Evolutionary conservation across 495 filamentous ascomycete species (phyloP).

Genomic region (Hypoxylon rickii): DNA sequence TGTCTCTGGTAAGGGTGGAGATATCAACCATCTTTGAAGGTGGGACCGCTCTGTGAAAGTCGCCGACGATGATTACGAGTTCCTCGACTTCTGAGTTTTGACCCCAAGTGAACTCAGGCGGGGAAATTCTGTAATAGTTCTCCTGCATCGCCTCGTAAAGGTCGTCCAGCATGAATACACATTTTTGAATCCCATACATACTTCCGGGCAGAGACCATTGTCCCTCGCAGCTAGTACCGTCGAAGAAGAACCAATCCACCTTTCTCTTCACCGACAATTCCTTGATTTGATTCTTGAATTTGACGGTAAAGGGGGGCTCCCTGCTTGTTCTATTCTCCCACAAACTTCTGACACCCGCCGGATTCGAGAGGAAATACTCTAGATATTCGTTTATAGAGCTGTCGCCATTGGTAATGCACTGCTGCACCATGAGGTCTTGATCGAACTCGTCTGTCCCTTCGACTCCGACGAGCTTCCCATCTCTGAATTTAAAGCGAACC

Average conservation of each 20-base stretch:
- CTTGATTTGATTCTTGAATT: neutral
- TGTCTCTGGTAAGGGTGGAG: neutral
- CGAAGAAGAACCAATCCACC: constrained; percentile 23
- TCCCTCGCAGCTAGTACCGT: neutral
- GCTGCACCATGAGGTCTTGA: no score
- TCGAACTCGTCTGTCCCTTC: neutral
- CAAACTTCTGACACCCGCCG: no score
- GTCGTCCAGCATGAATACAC: constrained; percentile 13
- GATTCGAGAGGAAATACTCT: no score
- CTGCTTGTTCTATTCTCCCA: neutral
- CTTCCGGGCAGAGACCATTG: neutral
- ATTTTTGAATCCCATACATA: neutral
- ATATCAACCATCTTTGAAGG: constrained; percentile 15
- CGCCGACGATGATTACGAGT: constrained; percentile 15
- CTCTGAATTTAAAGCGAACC: constrained; percentile 6
- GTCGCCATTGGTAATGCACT: no score
- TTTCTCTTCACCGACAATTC: neutral
- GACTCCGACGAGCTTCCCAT: neutral
- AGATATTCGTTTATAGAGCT: no score
- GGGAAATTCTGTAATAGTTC: neutral
- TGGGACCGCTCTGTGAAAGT: constrained; percentile 1
- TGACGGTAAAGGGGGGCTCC: neutral
- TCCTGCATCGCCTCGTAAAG: neutral
- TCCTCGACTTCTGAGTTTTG: constrained; percentile 7
- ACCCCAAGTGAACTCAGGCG: neutral